phyloP scores from a whole-genome alignment of 352 stramenopile species.

The Phytophthora pinifolia region DNA sequence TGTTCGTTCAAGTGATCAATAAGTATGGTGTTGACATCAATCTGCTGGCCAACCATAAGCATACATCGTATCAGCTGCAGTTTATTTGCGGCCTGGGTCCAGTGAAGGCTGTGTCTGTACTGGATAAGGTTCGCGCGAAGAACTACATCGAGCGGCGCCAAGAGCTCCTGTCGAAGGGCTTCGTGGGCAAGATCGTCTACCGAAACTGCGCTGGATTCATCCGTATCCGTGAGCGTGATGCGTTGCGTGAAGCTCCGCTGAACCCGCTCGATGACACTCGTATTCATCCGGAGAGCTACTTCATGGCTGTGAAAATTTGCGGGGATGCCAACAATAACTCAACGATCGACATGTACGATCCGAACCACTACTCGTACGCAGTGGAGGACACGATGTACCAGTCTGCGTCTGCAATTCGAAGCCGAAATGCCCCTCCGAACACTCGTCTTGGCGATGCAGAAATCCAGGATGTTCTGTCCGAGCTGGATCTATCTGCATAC shows the following conservation, averaged over 20 bases:
- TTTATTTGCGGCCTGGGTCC: constrained; percentile 87
- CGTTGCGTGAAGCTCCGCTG: constrained; percentile 78
- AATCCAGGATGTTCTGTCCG: constrained; percentile 85
- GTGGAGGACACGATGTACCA: constrained; percentile 93
- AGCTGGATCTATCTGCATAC: constrained; percentile 87
- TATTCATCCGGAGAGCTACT: constrained; percentile 91
- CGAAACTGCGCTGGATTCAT: constrained; percentile 87
- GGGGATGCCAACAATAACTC: constrained; percentile 91
- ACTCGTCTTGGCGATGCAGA: constrained; percentile 68
- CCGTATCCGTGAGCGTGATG: constrained; percentile 85
- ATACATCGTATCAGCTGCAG: constrained; percentile 85
- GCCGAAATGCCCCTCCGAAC: constrained; percentile 52
- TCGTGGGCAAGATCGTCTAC: constrained; percentile 87
- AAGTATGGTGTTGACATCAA: constrained; percentile 91
- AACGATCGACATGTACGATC: constrained; percentile 91
- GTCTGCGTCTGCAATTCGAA: constrained; percentile 82
- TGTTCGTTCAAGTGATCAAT: constrained; percentile 86
- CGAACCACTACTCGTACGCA: constrained; percentile 89
- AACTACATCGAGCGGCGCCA: constrained; percentile 87
- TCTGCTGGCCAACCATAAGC: constrained; percentile 87
- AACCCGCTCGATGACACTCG: constrained; percentile 88
- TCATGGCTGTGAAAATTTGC: constrained; percentile 92
- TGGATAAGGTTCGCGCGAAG: constrained; percentile 85
- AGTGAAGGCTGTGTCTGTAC: constrained; percentile 74
- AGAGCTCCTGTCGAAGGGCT: constrained; percentile 81